A percentile compares a stretch with the other conserved stretches of the same genome.
Evolutionary conservation across 2,329 filamentous ascomycete species (phyloP).

Genomic region (Botrytis deweyae): DNA sequence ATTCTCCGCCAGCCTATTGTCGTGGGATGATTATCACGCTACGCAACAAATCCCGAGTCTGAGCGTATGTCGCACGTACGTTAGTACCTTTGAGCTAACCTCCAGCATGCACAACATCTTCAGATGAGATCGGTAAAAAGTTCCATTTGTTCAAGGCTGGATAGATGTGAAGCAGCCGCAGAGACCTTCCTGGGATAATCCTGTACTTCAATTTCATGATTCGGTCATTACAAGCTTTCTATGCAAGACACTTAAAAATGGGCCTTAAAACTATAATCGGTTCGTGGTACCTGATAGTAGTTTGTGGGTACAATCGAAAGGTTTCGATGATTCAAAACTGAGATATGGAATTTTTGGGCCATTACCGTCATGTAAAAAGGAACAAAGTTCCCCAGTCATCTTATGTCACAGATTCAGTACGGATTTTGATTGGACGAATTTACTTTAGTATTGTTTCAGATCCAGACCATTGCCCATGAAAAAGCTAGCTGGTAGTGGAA

Average conservation of each 20-base stretch:
- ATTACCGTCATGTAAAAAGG: background rate
- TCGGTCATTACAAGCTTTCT: background rate
- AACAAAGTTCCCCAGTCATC: background rate
- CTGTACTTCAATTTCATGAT: background rate
- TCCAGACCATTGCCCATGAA: background rate
- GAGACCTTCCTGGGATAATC: background rate
- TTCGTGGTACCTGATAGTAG: background rate
- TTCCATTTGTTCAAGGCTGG: background rate
- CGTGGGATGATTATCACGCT: background rate
- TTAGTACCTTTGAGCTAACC: background rate
- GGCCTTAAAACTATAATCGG: background rate
- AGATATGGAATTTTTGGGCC: background rate
- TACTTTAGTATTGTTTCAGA: background rate
- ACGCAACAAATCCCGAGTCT: background rate
- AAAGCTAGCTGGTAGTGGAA: background rate
- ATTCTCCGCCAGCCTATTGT: background rate
- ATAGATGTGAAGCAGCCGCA: background rate
- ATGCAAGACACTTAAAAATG: background rate
- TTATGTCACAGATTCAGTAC: background rate
- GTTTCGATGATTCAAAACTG: background rate
- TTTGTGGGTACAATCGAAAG: background rate
- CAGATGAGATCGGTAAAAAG: background rate
- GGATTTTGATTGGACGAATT: background rate
- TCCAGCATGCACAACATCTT: background rate
- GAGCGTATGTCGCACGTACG: background rate